phyloP scores from a whole-genome alignment of 306 rosid species.

The Adenanthera pavonina region DNA sequence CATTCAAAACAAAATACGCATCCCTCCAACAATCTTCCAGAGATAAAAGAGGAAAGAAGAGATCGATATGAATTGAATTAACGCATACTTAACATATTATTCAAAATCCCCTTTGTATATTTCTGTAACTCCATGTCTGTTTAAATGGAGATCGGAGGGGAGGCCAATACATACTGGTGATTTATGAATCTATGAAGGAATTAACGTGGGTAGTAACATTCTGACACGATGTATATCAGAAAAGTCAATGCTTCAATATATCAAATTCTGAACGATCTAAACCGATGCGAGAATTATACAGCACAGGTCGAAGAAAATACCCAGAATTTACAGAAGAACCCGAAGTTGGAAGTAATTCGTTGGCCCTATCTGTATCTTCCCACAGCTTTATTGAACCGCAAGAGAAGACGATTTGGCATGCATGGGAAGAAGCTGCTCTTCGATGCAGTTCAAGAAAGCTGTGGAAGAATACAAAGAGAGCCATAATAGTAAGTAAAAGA shows the following conservation, averaged over 20 bases:
- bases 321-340: conserved; percentile 13
- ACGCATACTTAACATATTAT: neutral
- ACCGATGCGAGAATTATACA: neutral
- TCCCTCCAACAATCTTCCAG: neutral
- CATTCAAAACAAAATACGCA: conserved; percentile 10
- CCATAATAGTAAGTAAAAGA: conserved; percentile 39
- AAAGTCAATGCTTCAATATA: neutral
- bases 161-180: neutral
- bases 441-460: conserved; percentile 99
- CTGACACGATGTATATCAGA: neutral
- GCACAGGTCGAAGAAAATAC: neutral
- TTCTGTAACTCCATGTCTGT: neutral
- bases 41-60: neutral
- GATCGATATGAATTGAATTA: neutral
- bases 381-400: conserved; percentile 99
- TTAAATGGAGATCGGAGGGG: neutral
- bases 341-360: conserved; percentile 26
- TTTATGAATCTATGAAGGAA: neutral
- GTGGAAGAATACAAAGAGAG: conserved; percentile 98
- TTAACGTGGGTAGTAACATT: neutral
- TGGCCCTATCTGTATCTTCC: conserved; percentile 95
- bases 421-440: conserved; percentile 49
- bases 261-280: neutral
- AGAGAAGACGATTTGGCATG: conserved; percentile 43
- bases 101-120: neutral